Evolutionary conservation across 208 protist genomes (phyloP).

Genomic region (Naegleria fowleri): DNA sequence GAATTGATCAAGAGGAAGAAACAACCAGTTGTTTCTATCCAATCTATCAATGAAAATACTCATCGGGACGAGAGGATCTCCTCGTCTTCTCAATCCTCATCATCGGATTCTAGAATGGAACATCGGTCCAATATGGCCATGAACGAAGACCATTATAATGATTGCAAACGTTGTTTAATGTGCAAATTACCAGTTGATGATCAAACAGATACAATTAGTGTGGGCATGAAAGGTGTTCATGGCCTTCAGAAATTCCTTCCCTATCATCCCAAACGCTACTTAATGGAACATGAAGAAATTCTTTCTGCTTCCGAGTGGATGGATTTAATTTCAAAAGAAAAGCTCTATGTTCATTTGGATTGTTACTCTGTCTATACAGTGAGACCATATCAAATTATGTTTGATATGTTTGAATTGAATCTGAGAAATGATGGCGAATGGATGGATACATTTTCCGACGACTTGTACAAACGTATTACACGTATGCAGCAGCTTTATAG

Average conservation of each 20-base stretch:
- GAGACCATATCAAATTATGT: background rate
- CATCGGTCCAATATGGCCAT: no score
- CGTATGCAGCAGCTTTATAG: background rate
- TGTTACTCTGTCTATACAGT: background rate
- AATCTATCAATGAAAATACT: no score
- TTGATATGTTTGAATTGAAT: background rate
- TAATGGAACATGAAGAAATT: background rate
- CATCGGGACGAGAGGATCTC: no score
- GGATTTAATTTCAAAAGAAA: background rate
- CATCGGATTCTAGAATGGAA: no score
- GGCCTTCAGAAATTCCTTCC: background rate
- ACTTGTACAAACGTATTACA: background rate
- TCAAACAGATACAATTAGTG: background rate
- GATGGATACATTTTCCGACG: background rate
- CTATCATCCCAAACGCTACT: background rate
- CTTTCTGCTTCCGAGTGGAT: background rate
- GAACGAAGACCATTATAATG: no score
- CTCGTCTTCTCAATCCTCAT: no score
- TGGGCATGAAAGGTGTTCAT: background rate
- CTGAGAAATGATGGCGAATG: background rate
- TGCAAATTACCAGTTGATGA: background rate
- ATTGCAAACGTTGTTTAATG: background rate
- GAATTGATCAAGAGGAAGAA: no score
- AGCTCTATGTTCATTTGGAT: background rate
- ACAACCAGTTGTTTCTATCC: no score